Evolutionary conservation across 768 basidiomycete genomes (phyloP), one percentile per base, ranked within the genome.

Genomic region (Mycena alexandri): DNA sequence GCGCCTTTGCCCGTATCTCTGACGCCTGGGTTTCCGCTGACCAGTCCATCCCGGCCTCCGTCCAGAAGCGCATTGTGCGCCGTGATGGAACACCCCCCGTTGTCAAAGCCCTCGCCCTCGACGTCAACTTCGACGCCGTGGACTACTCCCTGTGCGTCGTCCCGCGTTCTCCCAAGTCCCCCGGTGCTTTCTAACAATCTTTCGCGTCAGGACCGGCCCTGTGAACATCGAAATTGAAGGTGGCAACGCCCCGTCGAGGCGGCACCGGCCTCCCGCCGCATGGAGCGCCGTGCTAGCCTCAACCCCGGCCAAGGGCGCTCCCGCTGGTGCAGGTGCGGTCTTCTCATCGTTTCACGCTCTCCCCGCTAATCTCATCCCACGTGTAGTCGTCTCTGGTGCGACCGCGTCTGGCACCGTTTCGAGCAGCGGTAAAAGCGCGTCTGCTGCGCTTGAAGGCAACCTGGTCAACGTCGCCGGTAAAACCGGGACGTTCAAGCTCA

Each of bases 71-170:
- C 33, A 36, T 69, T 19, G 21, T 51, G n/a, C 67, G 62, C 50
- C 67, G 67, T 29, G 33, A 21, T 25, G 52, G 52, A 10, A 42
- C 25, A 24, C 33, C 36, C 7, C 68, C 68, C 25, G 53, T 61
- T 17, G 68, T 70, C 43, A 55, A 66, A 17, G 68, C 60, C 16
- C 68, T 70, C 5, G 12, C 46, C 13, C 41, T 70, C 34, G 68
- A 70, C 60, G 61, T 64, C 53, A 58, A 70, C 48, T 70, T 70
- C 17, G 68, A 65, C 34, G 36, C 52, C 9, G 68, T 65, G 9
- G 54, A 68, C 17, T 47, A 24, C 17, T 34, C 56, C 29, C 53
- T 64, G 66, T 62, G 24, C 21, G 67, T 60, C 6, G n/a, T 19
- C 8, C 7, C 5, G 7, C 13, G 17, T 47, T 16, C 41, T 52